These are phyloP conservation scores for Parachaetomium inaequale DNA, from an alignment of 495 filamentous ascomycete genomes.

Conservation along the genomic window DNA sequence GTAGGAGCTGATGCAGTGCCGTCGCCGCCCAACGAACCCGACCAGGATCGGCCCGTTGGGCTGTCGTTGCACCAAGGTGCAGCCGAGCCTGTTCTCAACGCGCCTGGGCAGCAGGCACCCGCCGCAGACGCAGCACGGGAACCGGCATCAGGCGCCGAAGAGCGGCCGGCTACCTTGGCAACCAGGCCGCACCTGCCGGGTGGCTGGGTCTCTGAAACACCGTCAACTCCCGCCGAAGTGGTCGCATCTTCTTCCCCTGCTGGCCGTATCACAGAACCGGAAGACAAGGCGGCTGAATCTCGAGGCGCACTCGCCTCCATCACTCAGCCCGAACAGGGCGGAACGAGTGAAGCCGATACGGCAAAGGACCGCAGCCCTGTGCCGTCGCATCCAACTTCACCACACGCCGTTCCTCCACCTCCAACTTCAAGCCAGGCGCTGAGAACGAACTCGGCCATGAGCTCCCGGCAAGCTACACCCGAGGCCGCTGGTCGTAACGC, in stretches of 20 bases:
- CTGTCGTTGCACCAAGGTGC: slow-evolving; percentile 14
- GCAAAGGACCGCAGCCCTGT: not conserved
- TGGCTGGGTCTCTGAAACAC: slow-evolving; percentile 60
- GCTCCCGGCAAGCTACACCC: not conserved
- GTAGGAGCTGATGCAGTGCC: slow-evolving; percentile 13
- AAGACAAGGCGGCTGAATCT: slow-evolving; percentile 7
- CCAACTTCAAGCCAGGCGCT: slow-evolving; percentile 17
- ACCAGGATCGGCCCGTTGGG: slow-evolving; percentile 11
- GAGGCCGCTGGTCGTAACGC: not conserved
- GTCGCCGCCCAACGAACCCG: slow-evolving; percentile 13
- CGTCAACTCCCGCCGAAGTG: slow-evolving; percentile 32
- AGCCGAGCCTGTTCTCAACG: slow-evolving; percentile 1
- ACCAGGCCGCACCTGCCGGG: slow-evolving; percentile 60
- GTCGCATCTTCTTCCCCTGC: slow-evolving; percentile 24
- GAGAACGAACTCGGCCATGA: slow-evolving; percentile 8
- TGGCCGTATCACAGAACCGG: slow-evolving; percentile 9
- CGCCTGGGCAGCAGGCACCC: slow-evolving; percentile 16
- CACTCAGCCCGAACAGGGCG: not conserved
- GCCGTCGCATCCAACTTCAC: slow-evolving; percentile 1
- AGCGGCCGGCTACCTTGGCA: not conserved
- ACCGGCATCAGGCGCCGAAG: slow-evolving; percentile 18
- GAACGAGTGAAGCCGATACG: not conserved
- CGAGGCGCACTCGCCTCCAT: slow-evolving; percentile 21
- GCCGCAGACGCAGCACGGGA: slow-evolving; percentile 21
- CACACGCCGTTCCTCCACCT: slow-evolving; percentile 8